These are phyloP conservation scores for Coemansia reversa DNA, from an alignment of 192 early-diverging fungal genomes.

Conservation along the genomic window DNA sequence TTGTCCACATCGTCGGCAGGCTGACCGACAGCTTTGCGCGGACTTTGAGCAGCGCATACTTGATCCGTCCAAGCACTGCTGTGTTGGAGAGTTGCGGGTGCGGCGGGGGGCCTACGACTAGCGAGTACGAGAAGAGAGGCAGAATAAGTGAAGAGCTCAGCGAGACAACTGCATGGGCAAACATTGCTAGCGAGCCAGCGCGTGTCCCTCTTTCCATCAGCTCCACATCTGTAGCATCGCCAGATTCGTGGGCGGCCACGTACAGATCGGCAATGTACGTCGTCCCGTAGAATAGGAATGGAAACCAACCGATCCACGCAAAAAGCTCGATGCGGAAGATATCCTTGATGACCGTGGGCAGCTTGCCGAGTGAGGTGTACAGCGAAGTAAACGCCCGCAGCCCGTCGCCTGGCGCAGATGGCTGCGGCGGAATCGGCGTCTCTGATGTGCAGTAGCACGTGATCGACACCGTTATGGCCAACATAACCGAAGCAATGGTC, in stretches of 20 bases:
- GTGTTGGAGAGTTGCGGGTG: not conserved
- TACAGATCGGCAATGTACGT: slow-evolving; percentile 52
- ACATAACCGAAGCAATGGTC: slow-evolving; percentile 65
- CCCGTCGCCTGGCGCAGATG: slow-evolving; percentile 3
- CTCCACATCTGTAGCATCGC: slow-evolving; percentile 16
- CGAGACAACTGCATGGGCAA: slow-evolving; percentile 74
- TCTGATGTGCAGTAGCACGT: slow-evolving; percentile 71
- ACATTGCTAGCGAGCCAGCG: slow-evolving; percentile 82
- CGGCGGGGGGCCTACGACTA: slow-evolving; percentile 1
- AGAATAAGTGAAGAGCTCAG: slow-evolving; percentile 53
- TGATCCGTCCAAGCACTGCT: not conserved
- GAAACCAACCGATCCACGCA: slow-evolving; percentile 97
- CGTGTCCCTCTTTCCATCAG: slow-evolving; percentile 62
- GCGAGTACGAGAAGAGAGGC: slow-evolving; percentile 42
- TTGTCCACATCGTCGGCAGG: slow-evolving; percentile 67
- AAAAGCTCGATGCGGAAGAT: slow-evolving; percentile 91
- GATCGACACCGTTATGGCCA: slow-evolving; percentile 57
- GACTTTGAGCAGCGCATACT: slow-evolving; percentile 2
- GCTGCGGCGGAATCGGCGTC: slow-evolving; percentile 22
- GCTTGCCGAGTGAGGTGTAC: slow-evolving; percentile 51
- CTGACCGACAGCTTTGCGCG: slow-evolving; percentile 24
- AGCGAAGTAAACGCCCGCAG: slow-evolving; percentile 46
- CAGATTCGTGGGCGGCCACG: slow-evolving; percentile 18
- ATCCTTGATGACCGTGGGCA: slow-evolving; percentile 71
- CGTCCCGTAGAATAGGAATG: slow-evolving; percentile 88